Evolutionary conservation across 31 red algal species (phyloP), one percentile per base, ranked within the genome.

Genomic region (Endocladia muricata): DNA sequence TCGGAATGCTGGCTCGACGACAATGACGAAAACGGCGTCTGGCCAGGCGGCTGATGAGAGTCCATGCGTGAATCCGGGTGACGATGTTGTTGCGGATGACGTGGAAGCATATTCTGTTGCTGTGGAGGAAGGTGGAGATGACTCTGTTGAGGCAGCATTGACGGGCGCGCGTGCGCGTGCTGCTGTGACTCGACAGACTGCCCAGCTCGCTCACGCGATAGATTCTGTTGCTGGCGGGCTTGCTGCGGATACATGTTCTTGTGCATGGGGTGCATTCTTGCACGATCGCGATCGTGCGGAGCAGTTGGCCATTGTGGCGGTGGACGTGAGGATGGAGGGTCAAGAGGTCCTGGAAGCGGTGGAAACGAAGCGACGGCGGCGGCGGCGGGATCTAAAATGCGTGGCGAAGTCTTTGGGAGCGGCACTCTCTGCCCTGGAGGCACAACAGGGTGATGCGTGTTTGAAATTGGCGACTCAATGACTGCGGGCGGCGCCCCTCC

Each of bases 11-110:
- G 67, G 19, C 67, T 71, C 3, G 63, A 35, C 33, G 32, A 44
- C 23, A 71, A 42, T 43, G 67, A 71, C n/a, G 67, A 71, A 23
- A 71, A 71, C 51, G 32, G 67, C 43, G 67, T 51, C 15, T 71
- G 67, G 13, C 25, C 25, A 58, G 55, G 25, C 55, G 55, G 55
- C 55, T 22, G 25, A 11, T 28, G 55, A 28, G 55, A 58, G 13
- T 58, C 55, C n/a, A n/a, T n/a, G n/a, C n/a, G n/a, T n/a, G n/a
- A 51, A 51, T n/a, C n/a, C n/a, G n/a, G 11, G 26, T 37, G 31
- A 47, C 40, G 67, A 17, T 9, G 40, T 13, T 21, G 67, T 70
- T 42, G 37, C 35, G 6, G 34, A 51, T 75, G 71, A 32, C 58
- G 37, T 3, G 63, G 31, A 31, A 32, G 17, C 21, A 26, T 31